Conservation (phyloP, 768 basidiomycete species). For the Amanita rubescens region DNA sequence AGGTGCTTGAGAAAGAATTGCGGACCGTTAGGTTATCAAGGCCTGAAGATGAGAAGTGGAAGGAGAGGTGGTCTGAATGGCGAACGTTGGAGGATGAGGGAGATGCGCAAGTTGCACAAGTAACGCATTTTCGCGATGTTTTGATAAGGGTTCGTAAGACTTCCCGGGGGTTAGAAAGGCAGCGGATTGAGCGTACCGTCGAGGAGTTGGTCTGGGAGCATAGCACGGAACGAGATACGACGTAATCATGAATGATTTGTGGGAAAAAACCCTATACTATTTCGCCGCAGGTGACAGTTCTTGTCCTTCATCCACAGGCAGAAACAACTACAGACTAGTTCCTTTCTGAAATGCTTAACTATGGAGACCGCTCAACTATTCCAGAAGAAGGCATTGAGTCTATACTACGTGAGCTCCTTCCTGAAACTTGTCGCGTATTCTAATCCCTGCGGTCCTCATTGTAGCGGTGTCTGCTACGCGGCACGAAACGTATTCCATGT, state of each 20-base stretch:
- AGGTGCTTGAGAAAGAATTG: constrained; percentile 33
- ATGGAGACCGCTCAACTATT: background rate
- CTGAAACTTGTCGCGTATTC: background rate
- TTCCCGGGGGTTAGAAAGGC: constrained; percentile 54
- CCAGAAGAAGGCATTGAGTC: background rate
- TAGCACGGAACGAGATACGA: background rate
- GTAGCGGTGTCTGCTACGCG: background rate
- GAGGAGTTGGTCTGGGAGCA: constrained; percentile 62
- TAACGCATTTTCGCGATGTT: constrained; percentile 38
- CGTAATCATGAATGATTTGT: constrained; percentile 3
- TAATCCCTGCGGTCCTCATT: background rate
- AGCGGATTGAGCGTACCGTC: constrained; percentile 58
- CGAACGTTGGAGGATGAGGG: constrained; percentile 24
- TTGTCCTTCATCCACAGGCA: background rate
- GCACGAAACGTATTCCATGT: background rate
- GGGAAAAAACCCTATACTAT: background rate
- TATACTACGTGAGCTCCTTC: background rate
- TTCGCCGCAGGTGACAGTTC: no score
- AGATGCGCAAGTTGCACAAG: constrained; percentile 26
- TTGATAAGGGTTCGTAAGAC: constrained; percentile 54
- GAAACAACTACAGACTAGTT: background rate
- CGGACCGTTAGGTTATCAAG: constrained; percentile 29
- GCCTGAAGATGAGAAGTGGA: constrained; percentile 35
- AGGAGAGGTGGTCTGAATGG: constrained; percentile 34
- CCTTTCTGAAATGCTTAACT: background rate